Percentiles rank a stretch among this genome's conserved stretches.
Evolutionary conservation across 176 grass and related monocot genomes (phyloP).

Genomic region (Hordeum vulgare): DNA sequence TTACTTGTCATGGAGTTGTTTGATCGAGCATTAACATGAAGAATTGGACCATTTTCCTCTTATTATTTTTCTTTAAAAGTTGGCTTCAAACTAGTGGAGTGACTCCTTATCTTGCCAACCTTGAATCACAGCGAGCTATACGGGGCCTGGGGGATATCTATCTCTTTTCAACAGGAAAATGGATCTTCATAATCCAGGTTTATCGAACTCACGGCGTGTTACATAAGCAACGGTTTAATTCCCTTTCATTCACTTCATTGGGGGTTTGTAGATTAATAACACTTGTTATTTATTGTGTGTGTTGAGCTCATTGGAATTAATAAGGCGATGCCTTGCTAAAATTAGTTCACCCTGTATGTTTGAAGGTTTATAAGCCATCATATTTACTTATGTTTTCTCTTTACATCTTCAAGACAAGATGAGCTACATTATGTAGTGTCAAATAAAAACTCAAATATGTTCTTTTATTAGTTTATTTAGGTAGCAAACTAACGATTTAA

Average conservation of each 20-base stretch:
- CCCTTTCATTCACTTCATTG: background rate
- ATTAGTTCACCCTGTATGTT: background rate
- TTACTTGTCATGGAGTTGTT: too few relatives aligned
- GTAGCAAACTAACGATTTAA: too few relatives aligned
- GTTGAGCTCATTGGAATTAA: background rate
- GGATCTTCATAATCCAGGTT: background rate
- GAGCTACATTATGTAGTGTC: background rate
- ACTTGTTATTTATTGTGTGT: conserved; percentile 4
- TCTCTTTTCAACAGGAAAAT: background rate
- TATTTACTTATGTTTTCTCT: background rate
- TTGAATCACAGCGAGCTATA: conserved; percentile 61
- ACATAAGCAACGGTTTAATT: background rate
- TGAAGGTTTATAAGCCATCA: background rate
- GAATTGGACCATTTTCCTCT: too few relatives aligned
- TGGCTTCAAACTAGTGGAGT: too few relatives aligned
- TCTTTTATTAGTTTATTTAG: too few relatives aligned
- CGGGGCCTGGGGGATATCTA: background rate
- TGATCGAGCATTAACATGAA: too few relatives aligned
- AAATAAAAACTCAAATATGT: too few relatives aligned
- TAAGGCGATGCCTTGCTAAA: background rate
- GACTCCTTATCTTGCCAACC: too few relatives aligned
- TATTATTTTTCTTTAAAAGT: too few relatives aligned
- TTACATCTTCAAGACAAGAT: background rate
- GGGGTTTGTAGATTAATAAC: background rate
- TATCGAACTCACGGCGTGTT: background rate